Conservation (phyloP, 2,329 filamentous ascomycete species). For the Cytospora piceicola region DNA sequence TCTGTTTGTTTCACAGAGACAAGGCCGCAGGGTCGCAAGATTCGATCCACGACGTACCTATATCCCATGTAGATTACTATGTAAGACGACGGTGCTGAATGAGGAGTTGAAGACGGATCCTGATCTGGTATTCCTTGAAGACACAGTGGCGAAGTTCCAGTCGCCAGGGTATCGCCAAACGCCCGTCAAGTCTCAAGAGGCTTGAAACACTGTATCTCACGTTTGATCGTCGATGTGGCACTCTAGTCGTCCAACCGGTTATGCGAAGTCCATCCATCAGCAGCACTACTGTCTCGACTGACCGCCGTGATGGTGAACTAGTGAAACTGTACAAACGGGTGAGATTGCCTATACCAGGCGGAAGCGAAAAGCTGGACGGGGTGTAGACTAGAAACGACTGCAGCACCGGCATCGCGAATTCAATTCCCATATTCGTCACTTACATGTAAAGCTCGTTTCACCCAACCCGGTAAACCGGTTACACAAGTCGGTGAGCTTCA, state of each 20-base stretch:
- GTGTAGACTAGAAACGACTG: neutral
- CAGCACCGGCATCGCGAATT: neutral
- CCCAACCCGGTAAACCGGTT: neutral
- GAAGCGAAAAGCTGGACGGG: neutral
- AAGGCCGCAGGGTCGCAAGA: neutral
- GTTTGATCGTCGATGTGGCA: conserved; percentile 5
- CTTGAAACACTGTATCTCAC: conserved; percentile 1
- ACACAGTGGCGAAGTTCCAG: neutral
- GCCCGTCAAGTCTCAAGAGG: conserved; percentile 7
- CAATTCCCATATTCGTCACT: neutral
- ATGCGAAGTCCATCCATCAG: neutral
- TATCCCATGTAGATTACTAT: neutral
- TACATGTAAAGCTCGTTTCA: neutral
- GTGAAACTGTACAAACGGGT: neutral
- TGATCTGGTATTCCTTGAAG: neutral
- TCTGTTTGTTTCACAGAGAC: neutral
- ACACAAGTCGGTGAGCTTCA: neutral
- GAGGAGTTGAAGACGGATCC: neutral
- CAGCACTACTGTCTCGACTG: neutral
- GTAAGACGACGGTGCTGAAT: neutral
- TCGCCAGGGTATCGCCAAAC: conserved; percentile 1
- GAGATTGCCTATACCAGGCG: neutral
- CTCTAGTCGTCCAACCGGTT: conserved; percentile 5
- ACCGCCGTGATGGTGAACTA: neutral
- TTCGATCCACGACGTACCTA: neutral